Conservation (phyloP, 345 rosid species). For the Lepidium aucheri region DNA sequence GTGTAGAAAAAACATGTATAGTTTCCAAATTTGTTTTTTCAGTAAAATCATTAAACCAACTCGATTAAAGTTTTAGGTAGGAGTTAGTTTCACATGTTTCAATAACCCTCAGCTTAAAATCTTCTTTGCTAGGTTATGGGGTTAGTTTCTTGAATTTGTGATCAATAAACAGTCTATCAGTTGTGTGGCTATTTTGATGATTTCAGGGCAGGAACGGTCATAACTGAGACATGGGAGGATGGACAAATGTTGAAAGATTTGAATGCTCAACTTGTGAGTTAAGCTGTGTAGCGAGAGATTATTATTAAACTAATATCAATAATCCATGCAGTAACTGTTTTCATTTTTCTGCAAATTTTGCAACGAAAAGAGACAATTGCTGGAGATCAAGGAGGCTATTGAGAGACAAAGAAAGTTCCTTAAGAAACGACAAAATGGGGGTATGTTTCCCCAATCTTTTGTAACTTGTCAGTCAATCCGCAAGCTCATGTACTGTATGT, state of each 20-base stretch:
- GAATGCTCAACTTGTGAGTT: conserved; percentile 84
- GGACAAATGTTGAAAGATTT: conserved; percentile 94
- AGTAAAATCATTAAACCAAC: neutral
- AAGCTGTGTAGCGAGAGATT: neutral
- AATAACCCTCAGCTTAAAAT: neutral
- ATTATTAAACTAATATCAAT: neutral
- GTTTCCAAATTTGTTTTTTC: neutral
- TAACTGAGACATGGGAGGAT: conserved; percentile 99
- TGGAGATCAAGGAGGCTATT: conserved; percentile 90
- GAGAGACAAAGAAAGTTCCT: conserved; percentile 88
- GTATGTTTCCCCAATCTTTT: conserved; percentile 9
- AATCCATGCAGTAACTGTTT: neutral
- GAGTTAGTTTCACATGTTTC: neutral
- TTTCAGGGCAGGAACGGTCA: conserved; percentile 92
- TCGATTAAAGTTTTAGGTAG: neutral
- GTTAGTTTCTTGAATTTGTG: neutral
- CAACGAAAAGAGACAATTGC: conserved; percentile 56
- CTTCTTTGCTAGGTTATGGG: neutral
- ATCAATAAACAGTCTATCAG: neutral
- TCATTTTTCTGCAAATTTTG: conserved; percentile 10
- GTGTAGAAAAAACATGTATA: neutral
- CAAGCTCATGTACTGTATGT: neutral
- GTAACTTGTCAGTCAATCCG: conserved; percentile 1
- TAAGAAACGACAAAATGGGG: conserved; percentile 89
- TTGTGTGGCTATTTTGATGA: conserved; percentile 10